Percentiles rank a stretch among this genome's conserved stretches.
Conservation (phyloP, 2,329 filamentous ascomycete genomes). For the Penicillium sp. region DNA sequence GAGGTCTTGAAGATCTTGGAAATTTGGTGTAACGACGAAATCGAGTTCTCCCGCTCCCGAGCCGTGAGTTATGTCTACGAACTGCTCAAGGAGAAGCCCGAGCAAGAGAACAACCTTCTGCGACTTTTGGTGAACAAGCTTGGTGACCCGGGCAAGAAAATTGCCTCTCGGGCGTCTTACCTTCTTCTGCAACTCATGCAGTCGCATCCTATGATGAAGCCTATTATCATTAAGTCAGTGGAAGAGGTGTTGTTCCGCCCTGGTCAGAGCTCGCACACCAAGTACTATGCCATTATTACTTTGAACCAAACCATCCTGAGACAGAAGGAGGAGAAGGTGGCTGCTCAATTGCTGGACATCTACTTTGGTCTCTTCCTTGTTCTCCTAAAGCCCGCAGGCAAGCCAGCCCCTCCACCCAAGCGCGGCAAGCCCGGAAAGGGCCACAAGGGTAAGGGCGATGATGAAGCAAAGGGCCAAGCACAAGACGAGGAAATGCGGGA, state of each 20-base stretch:
- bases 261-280: conserved; percentile 82
- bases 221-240: conserved; percentile 77
- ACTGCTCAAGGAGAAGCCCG: conserved; percentile 89
- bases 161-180: conserved; percentile 90
- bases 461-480: conserved; percentile 37
- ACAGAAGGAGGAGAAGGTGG: conserved; percentile 76
- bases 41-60: conserved; percentile 86
- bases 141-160: conserved; percentile 92
- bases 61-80: conserved; percentile 91
- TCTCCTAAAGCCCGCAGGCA: conserved; percentile 65
- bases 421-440: conserved; percentile 54
- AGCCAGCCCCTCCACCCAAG: conserved; percentile 39
- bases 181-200: conserved; percentile 88
- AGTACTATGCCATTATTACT: conserved; percentile 95
- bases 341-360: conserved; percentile 78
- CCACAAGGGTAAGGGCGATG: conserved; percentile 50
- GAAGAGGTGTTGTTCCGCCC: conserved; percentile 89
- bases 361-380: conserved; percentile 90
- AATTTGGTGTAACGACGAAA: conserved; percentile 90
- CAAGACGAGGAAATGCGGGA: conserved; percentile 73
- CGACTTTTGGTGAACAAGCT: conserved; percentile 94
- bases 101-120: conserved; percentile 93
- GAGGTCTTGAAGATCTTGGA: conserved; percentile 90
- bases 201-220: conserved; percentile 91
- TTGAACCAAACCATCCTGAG: conserved; percentile 95